A percentile compares a stretch with the other conserved stretches of the same genome.
Evolutionary conservation across 75 land plant species (phyloP).

Genomic region (Sequoiadendron giganteum): DNA sequence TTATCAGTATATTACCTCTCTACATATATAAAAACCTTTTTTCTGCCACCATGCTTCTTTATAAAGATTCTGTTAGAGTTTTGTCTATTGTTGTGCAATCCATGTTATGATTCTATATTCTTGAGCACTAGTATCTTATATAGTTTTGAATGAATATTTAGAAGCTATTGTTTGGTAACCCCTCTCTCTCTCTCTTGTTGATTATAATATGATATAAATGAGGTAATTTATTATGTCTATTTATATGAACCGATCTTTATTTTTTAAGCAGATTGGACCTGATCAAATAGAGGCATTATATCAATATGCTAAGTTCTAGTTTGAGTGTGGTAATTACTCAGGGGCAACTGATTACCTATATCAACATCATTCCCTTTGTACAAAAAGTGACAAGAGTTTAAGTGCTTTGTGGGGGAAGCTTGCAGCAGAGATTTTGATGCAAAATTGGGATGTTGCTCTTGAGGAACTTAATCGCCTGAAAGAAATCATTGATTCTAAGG

Average conservation of each 20-base stretch:
- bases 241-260: not conserved
- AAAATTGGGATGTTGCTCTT: slow-evolving; percentile 94
- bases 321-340: slow-evolving; percentile 99
- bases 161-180: not conserved
- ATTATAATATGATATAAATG: not conserved
- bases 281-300: slow-evolving; percentile 97
- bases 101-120: not conserved
- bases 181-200: not conserved
- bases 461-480: slow-evolving; percentile 90
- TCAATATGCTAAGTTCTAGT: slow-evolving; percentile 98
- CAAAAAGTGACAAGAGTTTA: slow-evolving; percentile 88
- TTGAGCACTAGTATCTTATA: not conserved
- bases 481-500: slow-evolving; percentile 96
- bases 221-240: not conserved
- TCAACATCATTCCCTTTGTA: slow-evolving; percentile 88
- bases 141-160: not conserved
- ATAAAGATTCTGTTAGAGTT: not conserved
- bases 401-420: slow-evolving; percentile 99
- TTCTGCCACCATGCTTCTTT: not conserved
- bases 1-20: not conserved
- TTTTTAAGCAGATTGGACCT: slow-evolving; percentile 74
- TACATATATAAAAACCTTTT: not conserved
- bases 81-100: not conserved
- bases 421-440: slow-evolving; percentile 98
- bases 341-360: slow-evolving; percentile 95